phyloP scores from a whole-genome alignment of 192 early-diverging fungal genomes.

The Endogone sp. region DNA sequence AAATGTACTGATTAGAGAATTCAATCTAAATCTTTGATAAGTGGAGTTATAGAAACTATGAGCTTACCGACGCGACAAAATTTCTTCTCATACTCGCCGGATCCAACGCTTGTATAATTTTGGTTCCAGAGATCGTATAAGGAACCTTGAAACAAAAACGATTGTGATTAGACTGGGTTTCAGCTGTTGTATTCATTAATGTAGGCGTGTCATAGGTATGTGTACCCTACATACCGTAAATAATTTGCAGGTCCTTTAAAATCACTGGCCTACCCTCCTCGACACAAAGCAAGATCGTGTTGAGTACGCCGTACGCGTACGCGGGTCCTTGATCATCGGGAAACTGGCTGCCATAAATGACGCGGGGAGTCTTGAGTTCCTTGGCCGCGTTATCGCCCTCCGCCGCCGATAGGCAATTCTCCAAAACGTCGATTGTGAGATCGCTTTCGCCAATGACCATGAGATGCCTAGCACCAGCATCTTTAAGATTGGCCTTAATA shows the following conservation, averaged over 20 bases:
- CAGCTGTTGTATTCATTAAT: background rate
- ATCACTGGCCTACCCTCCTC: slow-evolving; percentile 13
- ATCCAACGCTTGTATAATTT: slow-evolving; percentile 15
- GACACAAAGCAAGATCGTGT: slow-evolving; percentile 20
- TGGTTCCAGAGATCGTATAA: slow-evolving; percentile 22
- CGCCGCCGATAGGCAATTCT: slow-evolving; percentile 6
- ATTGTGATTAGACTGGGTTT: background rate
- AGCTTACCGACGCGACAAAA: slow-evolving; percentile 5
- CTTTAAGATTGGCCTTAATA: slow-evolving; percentile 10
- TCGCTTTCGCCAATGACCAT: slow-evolving; percentile 23
- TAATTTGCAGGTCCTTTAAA: slow-evolving; percentile 14
- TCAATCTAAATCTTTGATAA: background rate
- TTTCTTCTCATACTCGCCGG: slow-evolving; percentile 7
- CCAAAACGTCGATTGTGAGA: slow-evolving; percentile 6
- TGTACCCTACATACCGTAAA: slow-evolving; percentile 8
- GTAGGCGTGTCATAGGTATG: background rate
- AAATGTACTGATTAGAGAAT: background rate
- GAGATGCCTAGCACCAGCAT: slow-evolving; percentile 11
- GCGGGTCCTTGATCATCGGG: slow-evolving; percentile 9
- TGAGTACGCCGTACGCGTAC: slow-evolving; percentile 16
- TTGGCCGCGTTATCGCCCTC: background rate
- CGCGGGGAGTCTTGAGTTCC: background rate
- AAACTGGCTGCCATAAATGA: slow-evolving; percentile 18
- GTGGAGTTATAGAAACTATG: background rate
- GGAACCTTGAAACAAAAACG: slow-evolving; percentile 5